Evolutionary conservation across 768 basidiomycete species (phyloP), one percentile per base, ranked within the genome.

Genomic region (Termitomyces sp.): DNA sequence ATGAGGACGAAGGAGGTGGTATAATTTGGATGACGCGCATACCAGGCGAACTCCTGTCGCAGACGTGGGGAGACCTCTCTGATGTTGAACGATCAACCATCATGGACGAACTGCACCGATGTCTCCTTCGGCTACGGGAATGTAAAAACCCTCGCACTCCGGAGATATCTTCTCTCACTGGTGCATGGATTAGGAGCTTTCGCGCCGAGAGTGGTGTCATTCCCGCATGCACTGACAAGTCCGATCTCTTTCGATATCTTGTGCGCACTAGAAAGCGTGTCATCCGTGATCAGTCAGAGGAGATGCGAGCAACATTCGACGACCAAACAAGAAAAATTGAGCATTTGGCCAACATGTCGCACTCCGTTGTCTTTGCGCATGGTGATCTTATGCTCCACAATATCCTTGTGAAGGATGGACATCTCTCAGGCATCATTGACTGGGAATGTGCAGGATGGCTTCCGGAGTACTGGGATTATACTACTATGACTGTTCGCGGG

Each of bases 371-470:
- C 16, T 58, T 58, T 23, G 19, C 44, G 9, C 51, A 58, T 46
- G 56, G 56, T 4, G 56, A 57, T 34, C 56, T 58, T n/a, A 45
- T 37, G 47, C 52, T 28, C 37, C 57, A 58, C 19, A 58, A 49
- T 37, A 54, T 58, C 23, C n/a, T 58, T 9, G 57, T 58, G 5
- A 48, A 58, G 30, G 52, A 54, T 11, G 50, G 52, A 8, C 57
- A 43, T 47, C 17, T 54, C 19, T 47, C 57, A 16, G 52, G 46
- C 3, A 48, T 58, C 11, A 43, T 66, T 35, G 61, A 66, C 39
- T 66, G 63, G 63, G 59, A 64, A 32, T 63, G 61, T 50, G 60
- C 65, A 39, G 65, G 51, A 35, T 66, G 63, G 63, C 55, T 61
- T 50, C 63, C 63, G 16, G 65, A 66, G 46, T 64, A 64, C 44